A percentile compares a stretch with the other conserved stretches of the same genome.
Evolutionary conservation across 2,329 filamentous ascomycete genomes (phyloP).

Genomic region (Aquanectria penicillioides): DNA sequence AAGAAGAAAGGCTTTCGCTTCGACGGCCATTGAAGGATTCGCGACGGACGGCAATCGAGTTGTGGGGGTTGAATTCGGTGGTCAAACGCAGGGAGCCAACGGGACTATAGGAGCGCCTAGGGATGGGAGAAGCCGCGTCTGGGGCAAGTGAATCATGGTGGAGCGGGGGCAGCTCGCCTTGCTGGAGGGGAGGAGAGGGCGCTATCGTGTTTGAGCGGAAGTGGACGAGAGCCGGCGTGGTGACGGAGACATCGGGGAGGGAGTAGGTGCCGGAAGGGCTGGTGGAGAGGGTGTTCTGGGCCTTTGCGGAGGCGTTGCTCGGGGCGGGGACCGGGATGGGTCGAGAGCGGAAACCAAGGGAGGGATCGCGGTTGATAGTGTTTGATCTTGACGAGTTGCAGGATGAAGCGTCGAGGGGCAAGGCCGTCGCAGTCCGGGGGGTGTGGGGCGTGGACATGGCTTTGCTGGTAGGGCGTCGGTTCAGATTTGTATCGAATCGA

Average conservation of each 20-base stretch:
- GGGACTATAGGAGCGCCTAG: slow-evolving; percentile 30
- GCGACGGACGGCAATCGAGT: slow-evolving; percentile 36
- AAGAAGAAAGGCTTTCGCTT: slow-evolving; percentile 41
- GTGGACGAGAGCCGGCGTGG: slow-evolving; percentile 34
- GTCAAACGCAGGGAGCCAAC: slow-evolving; percentile 49
- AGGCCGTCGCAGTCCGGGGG: slow-evolving; percentile 40
- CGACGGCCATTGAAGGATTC: slow-evolving; percentile 51
- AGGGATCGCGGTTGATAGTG: slow-evolving; percentile 32
- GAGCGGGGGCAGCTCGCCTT: slow-evolving; percentile 31
- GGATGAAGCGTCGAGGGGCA: slow-evolving; percentile 37
- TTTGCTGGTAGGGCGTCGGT: slow-evolving; percentile 37
- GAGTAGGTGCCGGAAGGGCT: slow-evolving; percentile 31
- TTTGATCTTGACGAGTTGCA: slow-evolving; percentile 25
- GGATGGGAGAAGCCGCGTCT: slow-evolving; percentile 22
- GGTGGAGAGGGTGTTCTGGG: slow-evolving; percentile 32
- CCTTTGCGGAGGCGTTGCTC: slow-evolving; percentile 28
- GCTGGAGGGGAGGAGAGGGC: slow-evolving; percentile 47
- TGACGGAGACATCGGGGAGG: slow-evolving; percentile 40
- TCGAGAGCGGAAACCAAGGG: slow-evolving; percentile 31
- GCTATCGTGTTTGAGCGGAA: slow-evolving; percentile 44
- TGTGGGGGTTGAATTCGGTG: slow-evolving; percentile 46
- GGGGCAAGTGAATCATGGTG: slow-evolving; percentile 24
- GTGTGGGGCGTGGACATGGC: slow-evolving; percentile 46
- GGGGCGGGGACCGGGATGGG: slow-evolving; percentile 35
- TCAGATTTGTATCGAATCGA: slow-evolving; percentile 22